Conservation (phyloP, 192 early-diverging fungal genomes). For the Rhizoclosmatium sp. region DNA sequence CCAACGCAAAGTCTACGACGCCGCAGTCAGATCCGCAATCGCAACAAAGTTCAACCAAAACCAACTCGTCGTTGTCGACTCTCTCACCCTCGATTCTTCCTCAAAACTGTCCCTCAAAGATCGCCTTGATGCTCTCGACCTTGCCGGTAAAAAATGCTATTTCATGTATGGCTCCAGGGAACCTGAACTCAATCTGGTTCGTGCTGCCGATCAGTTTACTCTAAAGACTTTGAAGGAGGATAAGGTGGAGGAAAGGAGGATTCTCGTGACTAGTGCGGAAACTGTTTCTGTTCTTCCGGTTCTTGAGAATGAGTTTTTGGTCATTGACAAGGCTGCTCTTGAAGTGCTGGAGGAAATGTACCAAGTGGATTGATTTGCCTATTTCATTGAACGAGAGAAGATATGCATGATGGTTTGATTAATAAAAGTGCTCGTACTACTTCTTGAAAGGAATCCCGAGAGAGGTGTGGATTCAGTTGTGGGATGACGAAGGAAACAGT, state of each 20-base stretch:
- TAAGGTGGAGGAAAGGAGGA: constrained; percentile 35
- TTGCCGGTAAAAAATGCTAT: constrained; percentile 49
- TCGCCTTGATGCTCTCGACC: constrained; percentile 36
- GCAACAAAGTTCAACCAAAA: constrained; percentile 85
- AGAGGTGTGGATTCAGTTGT: too few species aligned
- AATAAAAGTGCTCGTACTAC: too few species aligned
- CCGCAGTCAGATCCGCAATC: constrained; percentile 83
- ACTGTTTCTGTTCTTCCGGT: constrained; percentile 49
- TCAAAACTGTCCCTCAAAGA: constrained; percentile 37
- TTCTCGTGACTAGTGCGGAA: constrained; percentile 49
- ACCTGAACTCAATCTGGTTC: constrained; percentile 32
- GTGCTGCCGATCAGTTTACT: constrained; percentile 45
- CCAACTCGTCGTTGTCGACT: constrained; percentile 86
- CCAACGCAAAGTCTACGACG: constrained; percentile 85
- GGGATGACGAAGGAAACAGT: too few species aligned
- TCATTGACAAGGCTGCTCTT: constrained; percentile 61
- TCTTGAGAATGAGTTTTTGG: constrained; percentile 55
- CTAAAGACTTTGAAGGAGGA: not conserved
- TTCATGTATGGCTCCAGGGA: constrained; percentile 56
- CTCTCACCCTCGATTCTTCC: constrained; percentile 20
- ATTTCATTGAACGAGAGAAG: too few species aligned
- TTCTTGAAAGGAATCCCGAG: too few species aligned
- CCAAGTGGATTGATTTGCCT: not conserved
- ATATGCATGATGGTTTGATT: too few species aligned
- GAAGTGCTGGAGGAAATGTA: constrained; percentile 62